phyloP scores from a whole-genome alignment of 106 monocot species.

The Hemerocallis citrina region DNA sequence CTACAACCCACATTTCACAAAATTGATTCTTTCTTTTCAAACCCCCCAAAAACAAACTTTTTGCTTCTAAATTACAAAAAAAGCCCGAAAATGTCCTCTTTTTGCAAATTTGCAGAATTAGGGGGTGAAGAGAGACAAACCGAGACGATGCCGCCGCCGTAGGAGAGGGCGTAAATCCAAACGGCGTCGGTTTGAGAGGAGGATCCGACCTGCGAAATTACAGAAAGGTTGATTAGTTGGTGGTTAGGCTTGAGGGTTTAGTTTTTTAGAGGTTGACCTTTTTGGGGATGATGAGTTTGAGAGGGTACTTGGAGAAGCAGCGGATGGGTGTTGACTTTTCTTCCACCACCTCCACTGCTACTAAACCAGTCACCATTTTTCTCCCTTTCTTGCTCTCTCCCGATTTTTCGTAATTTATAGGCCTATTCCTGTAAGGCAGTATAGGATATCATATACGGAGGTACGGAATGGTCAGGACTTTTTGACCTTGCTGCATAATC shows the following conservation, averaged over 20 bases:
- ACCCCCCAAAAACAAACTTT: constrained; percentile 1
- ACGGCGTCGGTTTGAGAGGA: constrained; percentile 58
- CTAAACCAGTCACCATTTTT: constrained; percentile 32
- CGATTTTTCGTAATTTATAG: too few species aligned
- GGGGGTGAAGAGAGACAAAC: constrained; percentile 22
- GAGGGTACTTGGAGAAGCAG: constrained; percentile 91
- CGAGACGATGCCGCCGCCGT: constrained; percentile 97
- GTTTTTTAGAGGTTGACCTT: constrained; percentile 33
- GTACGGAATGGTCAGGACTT: too few species aligned
- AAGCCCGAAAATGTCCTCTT: neutral
- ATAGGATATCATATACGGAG: too few species aligned
- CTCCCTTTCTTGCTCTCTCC: constrained; percentile 11
- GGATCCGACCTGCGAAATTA: constrained; percentile 33
- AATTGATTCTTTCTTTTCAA: too few species aligned
- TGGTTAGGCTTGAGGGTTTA: neutral
- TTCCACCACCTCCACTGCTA: constrained; percentile 58
- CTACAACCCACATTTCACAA: constrained; percentile 17
- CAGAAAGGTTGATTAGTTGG: neutral
- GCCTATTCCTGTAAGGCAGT: too few species aligned
- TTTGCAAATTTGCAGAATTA: neutral
- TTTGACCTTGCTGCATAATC: too few species aligned
- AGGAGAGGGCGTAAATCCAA: constrained; percentile 89
- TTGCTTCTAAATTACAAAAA: neutral
- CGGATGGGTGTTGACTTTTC: constrained; percentile 77
- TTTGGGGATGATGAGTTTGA: constrained; percentile 81